Evolutionary conservation across 2,329 filamentous ascomycete species (phyloP), one percentile per base, ranked within the genome.

Genomic region (Venturiaceae sp.): DNA sequence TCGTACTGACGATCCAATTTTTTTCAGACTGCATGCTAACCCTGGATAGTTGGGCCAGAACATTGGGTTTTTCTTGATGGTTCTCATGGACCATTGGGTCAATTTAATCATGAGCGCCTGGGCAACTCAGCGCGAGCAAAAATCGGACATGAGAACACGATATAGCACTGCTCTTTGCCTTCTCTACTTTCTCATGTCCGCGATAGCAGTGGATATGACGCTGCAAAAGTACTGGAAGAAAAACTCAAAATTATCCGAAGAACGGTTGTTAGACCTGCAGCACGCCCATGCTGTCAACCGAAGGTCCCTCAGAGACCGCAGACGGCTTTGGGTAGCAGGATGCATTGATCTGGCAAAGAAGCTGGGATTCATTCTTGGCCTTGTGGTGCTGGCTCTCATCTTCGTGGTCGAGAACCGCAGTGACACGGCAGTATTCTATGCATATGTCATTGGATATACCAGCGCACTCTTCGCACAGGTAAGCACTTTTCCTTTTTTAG

Each of bases 141-240:
- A 36, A 9, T 1, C 19, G 23, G 52, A 53, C 19, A 14, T n/a
- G 2, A 50, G 44, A 16, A 37, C 52, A 14, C 52, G 52, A 21
- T 53, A 53, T n/a, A 37, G 52, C 28, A 34, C 34, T 23, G 52
- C 28, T 23, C 52, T 53, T 53, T 53, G 32, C 19, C 34, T 53
- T 23, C 52, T 53, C 13, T 53, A 53, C 14, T 53, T 53, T 36
- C 52, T 53, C 32, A 21, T 9, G 5, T 53, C 52, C 23, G 52
- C 52, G 16, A 53, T 53, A 11, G 52, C 52, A 21, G 52, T 53
- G 23, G 52, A 53, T 37, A 53, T 53, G 52, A 53, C 52, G 11
- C 28, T 53, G 30, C 52, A 53, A 21, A 53, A 37, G 23, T 53
- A 53, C 32, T 53, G 52, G 52, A 30, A 26, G 34, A 53, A 53